These are phyloP conservation scores for Fimicolochytrium jonesii DNA, from an alignment of 192 early-diverging fungal genomes.

Conservation along the genomic window DNA sequence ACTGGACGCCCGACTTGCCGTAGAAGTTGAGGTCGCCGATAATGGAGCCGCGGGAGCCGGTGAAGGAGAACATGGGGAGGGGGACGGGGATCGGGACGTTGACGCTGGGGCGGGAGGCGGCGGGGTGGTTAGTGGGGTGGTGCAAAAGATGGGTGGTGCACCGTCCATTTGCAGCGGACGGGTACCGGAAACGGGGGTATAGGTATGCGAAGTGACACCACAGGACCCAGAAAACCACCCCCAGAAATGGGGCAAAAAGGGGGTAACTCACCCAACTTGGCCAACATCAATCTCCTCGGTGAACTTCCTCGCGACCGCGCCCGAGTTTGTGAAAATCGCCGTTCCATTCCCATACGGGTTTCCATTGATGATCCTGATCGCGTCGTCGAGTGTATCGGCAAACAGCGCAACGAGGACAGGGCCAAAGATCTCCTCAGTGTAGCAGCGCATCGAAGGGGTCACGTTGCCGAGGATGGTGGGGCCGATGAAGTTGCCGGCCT, in stretches of 20 bases:
- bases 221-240: not conserved
- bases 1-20: conserved; percentile 56
- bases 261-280: conserved; percentile 63
- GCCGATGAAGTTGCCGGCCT: conserved; percentile 91
- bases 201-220: too few relatives aligned
- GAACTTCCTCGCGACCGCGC: conserved; percentile 83
- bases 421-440: conserved; percentile 93
- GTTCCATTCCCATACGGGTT: conserved; percentile 82
- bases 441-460: conserved; percentile 77
- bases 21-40: conserved; percentile 94
- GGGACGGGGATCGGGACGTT: conserved; percentile 96
- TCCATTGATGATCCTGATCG: conserved; percentile 82
- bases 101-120: conserved; percentile 25
- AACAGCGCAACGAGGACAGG: conserved; percentile 79
- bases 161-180: too few relatives aligned
- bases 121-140: too few relatives aligned
- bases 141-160: too few relatives aligned
- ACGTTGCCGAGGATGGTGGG: conserved; percentile 86
- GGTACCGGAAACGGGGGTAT: too few relatives aligned
- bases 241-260: not conserved
- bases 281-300: conserved; percentile 85
- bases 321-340: conserved; percentile 82
- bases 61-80: conserved; percentile 96
- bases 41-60: conserved; percentile 85
- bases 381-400: conserved; percentile 84